Percentiles rank a stretch among this genome's conserved stretches.
These are phyloP conservation scores for Plasmodium reichenowi DNA, from an alignment of 169 alveolate species.

Conservation along the genomic window DNA sequence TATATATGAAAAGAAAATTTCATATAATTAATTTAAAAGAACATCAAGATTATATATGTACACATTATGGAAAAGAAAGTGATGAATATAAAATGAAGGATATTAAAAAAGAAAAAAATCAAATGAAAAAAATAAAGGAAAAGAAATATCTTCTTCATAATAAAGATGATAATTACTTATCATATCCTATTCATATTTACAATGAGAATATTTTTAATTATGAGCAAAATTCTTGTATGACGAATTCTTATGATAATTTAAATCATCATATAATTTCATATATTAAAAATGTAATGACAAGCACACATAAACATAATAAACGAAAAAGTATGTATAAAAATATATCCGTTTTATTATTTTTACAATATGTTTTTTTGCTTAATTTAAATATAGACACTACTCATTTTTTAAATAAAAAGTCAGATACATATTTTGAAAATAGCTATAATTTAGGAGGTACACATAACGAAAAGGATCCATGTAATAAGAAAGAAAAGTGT, in stretches of 20 bases:
- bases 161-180: background rate
- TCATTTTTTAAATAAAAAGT: constrained; percentile 18
- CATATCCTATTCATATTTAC: constrained; percentile 28
- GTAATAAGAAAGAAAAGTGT: too few relatives aligned
- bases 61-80: too few relatives aligned
- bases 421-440: constrained; percentile 26
- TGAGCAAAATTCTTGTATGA: background rate
- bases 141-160: background rate
- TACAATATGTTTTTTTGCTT: constrained; percentile 37
- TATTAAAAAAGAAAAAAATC: too few relatives aligned
- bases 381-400: background rate
- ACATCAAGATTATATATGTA: too few relatives aligned
- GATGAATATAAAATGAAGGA: too few relatives aligned
- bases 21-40: background rate
- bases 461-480: too few relatives aligned
- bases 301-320: background rate
- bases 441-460: too few relatives aligned
- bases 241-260: background rate
- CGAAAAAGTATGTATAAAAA: background rate
- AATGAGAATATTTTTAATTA: constrained; percentile 51
- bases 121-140: background rate
- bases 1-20: constrained; percentile 22
- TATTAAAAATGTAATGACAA: background rate
- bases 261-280: constrained; percentile 19
- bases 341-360: constrained; percentile 16